Evolutionary conservation across 2,329 filamentous ascomycete species (phyloP).

Genomic region (Purpureocillium takamizusanense): DNA sequence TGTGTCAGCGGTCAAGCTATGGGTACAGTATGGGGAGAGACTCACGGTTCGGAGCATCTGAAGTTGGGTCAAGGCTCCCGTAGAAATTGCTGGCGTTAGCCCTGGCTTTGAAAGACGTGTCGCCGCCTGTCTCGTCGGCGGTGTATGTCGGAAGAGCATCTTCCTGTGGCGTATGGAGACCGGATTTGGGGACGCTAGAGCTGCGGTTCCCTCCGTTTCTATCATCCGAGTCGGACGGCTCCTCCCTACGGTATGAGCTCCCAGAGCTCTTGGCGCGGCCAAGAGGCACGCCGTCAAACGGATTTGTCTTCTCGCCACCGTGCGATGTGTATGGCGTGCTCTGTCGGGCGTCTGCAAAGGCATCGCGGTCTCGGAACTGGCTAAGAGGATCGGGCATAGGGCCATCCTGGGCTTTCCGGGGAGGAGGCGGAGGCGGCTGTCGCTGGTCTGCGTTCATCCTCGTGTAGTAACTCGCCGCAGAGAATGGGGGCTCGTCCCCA

Average conservation of each 20-base stretch:
- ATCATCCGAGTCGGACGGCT: conserved; percentile 12
- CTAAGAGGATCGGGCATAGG: conserved; percentile 37
- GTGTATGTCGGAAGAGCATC: neutral
- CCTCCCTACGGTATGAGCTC: conserved; percentile 20
- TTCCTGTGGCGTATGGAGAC: neutral
- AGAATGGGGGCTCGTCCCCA: conserved; percentile 44
- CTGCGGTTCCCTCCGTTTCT: conserved; percentile 22
- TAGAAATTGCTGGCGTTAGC: neutral
- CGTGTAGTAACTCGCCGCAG: conserved; percentile 40
- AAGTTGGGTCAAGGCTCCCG: neutral
- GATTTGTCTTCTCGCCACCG: conserved; percentile 50
- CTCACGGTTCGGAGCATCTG: conserved; percentile 1
- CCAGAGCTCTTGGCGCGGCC: conserved; percentile 37
- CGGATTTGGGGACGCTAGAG: conserved; percentile 19
- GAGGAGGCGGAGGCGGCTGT: conserved; percentile 7
- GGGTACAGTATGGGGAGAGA: no score
- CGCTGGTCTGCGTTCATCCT: conserved; percentile 17
- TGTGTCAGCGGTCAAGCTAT: neutral
- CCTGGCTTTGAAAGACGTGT: neutral
- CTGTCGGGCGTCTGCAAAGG: conserved; percentile 37
- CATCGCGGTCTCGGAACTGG: conserved; percentile 32
- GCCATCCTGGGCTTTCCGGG: conserved; percentile 6
- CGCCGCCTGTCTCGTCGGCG: neutral
- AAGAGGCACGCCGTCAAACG: conserved; percentile 39
- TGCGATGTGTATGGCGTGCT: conserved; percentile 48